phyloP scores from a whole-genome alignment of 805 yeast species.

The Lipomyces chichibuensis region DNA sequence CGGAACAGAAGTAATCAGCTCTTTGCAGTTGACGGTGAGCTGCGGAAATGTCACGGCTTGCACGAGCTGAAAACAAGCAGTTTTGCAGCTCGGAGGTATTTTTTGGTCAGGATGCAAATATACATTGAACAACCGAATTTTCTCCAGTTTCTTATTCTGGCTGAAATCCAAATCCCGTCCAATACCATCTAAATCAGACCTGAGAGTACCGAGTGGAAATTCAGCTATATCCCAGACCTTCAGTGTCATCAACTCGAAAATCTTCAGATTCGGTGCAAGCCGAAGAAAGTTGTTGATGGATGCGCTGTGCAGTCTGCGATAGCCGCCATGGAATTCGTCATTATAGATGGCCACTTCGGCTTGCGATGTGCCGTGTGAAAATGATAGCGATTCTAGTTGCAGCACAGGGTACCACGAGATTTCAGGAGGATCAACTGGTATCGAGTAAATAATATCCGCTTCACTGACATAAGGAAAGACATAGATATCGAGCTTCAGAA shows the following conservation, averaged over 20 bases:
- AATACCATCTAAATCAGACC: neutral
- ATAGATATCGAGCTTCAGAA: constrained; percentile 1
- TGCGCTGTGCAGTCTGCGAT: neutral
- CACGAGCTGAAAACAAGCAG: neutral
- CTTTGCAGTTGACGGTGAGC: neutral
- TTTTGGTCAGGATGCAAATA: neutral
- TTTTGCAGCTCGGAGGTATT: neutral
- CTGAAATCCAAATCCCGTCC: neutral
- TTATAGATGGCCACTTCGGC: neutral
- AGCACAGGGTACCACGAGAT: neutral
- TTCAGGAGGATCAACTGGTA: neutral
- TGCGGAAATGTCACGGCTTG: neutral
- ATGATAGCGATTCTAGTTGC: neutral
- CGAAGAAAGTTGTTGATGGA: constrained; percentile 1
- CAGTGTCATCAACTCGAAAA: neutral
- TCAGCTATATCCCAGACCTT: neutral
- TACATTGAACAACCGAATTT: neutral
- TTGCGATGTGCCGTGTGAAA: neutral
- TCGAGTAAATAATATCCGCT: neutral
- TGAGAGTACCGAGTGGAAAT: neutral
- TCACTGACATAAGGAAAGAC: neutral
- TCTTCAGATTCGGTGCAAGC: neutral
- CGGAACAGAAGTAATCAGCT: neutral
- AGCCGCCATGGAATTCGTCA: constrained; percentile 2
- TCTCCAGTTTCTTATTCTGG: neutral